Evolutionary conservation across 306 rosid species (phyloP).

Genomic region (Castanea mollissima): DNA sequence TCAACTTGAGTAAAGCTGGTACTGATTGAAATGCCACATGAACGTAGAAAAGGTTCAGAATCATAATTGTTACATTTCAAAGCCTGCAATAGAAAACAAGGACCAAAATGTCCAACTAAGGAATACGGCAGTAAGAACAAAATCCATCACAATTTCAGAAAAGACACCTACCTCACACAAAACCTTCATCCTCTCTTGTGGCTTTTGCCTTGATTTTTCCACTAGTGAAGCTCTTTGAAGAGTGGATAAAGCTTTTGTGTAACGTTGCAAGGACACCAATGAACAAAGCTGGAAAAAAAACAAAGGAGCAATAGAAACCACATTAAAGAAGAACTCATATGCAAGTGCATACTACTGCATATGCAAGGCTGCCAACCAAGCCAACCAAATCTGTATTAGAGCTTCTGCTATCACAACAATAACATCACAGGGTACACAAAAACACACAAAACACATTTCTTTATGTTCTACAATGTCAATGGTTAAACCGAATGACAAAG

Average conservation of each 20-base stretch:
- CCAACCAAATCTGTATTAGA: too few species aligned
- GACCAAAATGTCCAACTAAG: background rate
- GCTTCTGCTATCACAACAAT: too few species aligned
- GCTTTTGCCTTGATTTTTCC: conserved; percentile 93
- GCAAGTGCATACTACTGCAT: too few species aligned
- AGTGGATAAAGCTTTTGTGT: conserved; percentile 75
- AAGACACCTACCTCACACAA: conserved; percentile 53
- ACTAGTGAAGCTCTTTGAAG: conserved; percentile 77
- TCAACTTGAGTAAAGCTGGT: conserved; percentile 67
- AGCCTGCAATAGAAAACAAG: conserved; percentile 46
- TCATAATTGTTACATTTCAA: conserved; percentile 63
- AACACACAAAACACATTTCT: too few species aligned
- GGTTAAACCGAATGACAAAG: too few species aligned
- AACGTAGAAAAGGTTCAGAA: conserved; percentile 63
- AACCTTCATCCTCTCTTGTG: conserved; percentile 75
- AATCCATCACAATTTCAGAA: background rate
- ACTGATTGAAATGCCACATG: conserved; percentile 59
- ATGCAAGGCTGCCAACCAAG: too few species aligned
- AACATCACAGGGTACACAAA: too few species aligned
- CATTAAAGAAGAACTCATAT: background rate
- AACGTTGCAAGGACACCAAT: conserved; percentile 78
- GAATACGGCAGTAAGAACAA: background rate
- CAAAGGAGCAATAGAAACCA: background rate
- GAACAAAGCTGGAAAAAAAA: conserved; percentile 56
- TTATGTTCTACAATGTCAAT: too few species aligned